Evolutionary conservation across 148 eudicot species (phyloP).

Genomic region (Arbutus unedo): DNA sequence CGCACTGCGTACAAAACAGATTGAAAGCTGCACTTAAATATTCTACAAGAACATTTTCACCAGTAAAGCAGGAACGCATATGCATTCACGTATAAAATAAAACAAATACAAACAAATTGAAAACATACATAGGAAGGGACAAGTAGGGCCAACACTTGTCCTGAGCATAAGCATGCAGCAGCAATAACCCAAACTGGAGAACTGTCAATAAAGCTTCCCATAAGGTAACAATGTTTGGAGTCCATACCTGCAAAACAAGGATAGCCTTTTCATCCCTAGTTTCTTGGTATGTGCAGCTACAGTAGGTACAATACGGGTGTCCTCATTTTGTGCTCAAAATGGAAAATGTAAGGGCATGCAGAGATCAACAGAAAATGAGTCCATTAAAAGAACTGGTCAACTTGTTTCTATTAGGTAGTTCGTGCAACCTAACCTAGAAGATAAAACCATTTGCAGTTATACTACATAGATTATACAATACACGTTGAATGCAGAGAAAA

Average conservation of each 20-base stretch:
- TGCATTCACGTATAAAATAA: not conserved
- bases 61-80: not conserved
- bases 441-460: not conserved
- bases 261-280: not conserved
- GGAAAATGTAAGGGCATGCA: not conserved
- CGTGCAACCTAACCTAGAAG: not conserved
- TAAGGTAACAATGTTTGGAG: constrained; percentile 72
- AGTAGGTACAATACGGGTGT: not conserved
- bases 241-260: constrained; percentile 65
- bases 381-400: not conserved
- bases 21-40: not conserved
- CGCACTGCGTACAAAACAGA: constrained; percentile 32
- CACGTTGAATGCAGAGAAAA: not conserved
- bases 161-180: constrained; percentile 86
- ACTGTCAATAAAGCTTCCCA: constrained; percentile 82
- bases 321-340: not conserved
- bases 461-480: not conserved
- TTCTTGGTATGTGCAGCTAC: not conserved
- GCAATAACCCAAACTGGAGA: constrained; percentile 70
- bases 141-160: constrained; percentile 88
- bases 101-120: constrained; percentile 4
- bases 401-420: not conserved
- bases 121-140: constrained; percentile 79
- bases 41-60: not conserved
- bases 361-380: not conserved